Evolutionary conservation across 1,284 basidiomycete genomes (phyloP).

Genomic region (Acaromyces ingoldii): DNA sequence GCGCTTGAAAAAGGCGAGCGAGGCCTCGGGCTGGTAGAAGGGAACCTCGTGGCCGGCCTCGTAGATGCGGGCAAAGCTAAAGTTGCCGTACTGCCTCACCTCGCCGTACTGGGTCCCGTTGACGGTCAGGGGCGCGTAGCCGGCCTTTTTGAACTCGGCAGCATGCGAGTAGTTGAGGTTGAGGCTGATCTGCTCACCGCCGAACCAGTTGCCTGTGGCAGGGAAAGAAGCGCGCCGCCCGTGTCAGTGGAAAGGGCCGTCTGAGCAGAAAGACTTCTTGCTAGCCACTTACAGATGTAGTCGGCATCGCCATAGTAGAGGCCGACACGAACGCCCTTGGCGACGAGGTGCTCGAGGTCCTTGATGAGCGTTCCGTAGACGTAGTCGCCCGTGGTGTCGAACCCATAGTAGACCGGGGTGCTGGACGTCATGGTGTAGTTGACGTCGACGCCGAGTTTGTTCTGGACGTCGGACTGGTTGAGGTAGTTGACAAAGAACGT

Average conservation of each 20-base stretch:
- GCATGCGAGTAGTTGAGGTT: too few species aligned
- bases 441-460: conserved; percentile 28
- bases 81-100: conserved; percentile 28
- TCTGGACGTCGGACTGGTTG: conserved; percentile 21
- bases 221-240: too few species aligned
- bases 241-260: too few species aligned
- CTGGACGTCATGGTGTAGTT: conserved; percentile 32
- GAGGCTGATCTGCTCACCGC: too few species aligned
- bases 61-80: conserved; percentile 31
- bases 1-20: conserved; percentile 26
- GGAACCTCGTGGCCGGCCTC: conserved; percentile 36
- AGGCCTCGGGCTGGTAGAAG: conserved; percentile 30
- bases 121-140: too few species aligned
- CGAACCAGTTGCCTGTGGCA: too few species aligned
- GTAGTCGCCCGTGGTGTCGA: conserved; percentile 28
- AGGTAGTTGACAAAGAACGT: conserved; percentile 27
- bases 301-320: conserved; percentile 34
- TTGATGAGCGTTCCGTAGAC: conserved; percentile 17
- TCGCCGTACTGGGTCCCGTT: conserved; percentile 15
- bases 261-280: too few species aligned
- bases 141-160: too few species aligned
- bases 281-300: conserved; percentile 38
- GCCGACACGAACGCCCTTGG: conserved; percentile 23
- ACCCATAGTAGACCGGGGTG: conserved; percentile 16
- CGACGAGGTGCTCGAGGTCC: conserved; percentile 20